Evolutionary conservation across 2,329 filamentous ascomycete genomes (phyloP).

Genomic region (Aspergillus sp.): DNA sequence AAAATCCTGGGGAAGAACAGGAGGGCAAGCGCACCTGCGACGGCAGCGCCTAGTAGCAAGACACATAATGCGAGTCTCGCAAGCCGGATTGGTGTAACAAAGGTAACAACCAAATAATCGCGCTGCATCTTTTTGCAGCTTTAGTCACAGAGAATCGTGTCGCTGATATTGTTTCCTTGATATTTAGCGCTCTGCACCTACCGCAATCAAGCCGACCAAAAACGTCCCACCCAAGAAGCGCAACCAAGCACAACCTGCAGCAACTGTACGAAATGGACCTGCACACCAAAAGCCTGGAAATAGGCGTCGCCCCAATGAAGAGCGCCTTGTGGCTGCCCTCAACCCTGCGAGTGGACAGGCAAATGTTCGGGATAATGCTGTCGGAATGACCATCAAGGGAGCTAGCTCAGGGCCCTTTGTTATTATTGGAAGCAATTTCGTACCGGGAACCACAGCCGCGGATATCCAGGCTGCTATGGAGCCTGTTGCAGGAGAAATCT

Average conservation of each 20-base stretch:
- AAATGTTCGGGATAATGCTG: constrained; percentile 25
- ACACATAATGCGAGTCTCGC: constrained; percentile 46
- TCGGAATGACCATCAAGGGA: constrained; percentile 53
- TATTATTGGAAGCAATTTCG: constrained; percentile 60
- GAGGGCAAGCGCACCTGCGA: constrained; percentile 43
- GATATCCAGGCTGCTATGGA: constrained; percentile 60
- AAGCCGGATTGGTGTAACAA: constrained; percentile 56
- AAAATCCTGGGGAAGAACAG: constrained; percentile 55
- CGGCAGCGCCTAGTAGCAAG: constrained; percentile 32
- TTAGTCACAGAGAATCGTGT: neutral
- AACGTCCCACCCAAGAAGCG: constrained; percentile 33
- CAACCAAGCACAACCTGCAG: constrained; percentile 30
- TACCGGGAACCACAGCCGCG: constrained; percentile 60
- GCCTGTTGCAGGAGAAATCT: constrained; percentile 48
- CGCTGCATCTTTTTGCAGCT: neutral
- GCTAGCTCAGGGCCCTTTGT: constrained; percentile 49
- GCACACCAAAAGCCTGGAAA: constrained; percentile 21
- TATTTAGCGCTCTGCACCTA: constrained; percentile 37
- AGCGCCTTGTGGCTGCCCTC: constrained; percentile 27
- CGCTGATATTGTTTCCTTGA: neutral
- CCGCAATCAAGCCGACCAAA: constrained; percentile 32
- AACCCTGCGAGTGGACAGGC: constrained; percentile 24
- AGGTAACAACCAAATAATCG: constrained; percentile 35
- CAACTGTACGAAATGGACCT: constrained; percentile 11
- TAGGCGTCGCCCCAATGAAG: constrained; percentile 30